Percentiles rank a stretch among this genome's conserved stretches.
Evolutionary conservation across 768 basidiomycete species (phyloP).

Genomic region (Rhodotorula paludigena): DNA sequence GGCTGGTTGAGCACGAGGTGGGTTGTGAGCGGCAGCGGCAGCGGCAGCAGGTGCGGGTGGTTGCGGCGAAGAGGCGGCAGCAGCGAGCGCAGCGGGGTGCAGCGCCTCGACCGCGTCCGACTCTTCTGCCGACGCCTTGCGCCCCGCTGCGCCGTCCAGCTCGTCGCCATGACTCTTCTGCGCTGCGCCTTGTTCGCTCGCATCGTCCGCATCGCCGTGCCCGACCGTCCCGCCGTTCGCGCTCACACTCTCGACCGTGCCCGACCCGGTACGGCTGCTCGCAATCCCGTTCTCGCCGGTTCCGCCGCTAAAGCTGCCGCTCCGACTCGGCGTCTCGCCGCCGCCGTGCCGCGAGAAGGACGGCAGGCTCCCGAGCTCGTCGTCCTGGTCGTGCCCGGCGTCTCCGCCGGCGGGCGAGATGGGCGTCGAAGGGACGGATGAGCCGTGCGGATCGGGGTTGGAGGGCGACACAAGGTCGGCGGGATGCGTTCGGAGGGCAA

Average conservation of each 20-base stretch:
- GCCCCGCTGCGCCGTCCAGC: neutral
- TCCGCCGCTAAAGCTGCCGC: neutral
- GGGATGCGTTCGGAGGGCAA: constrained; percentile 22
- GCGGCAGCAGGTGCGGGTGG: neutral
- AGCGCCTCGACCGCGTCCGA: constrained; percentile 8
- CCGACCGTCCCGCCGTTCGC: neutral
- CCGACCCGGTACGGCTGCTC: neutral
- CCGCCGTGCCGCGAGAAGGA: neutral
- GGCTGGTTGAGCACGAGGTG: neutral
- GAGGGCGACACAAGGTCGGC: constrained; percentile 27
- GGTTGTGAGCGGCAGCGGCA: neutral
- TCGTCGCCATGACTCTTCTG: neutral
- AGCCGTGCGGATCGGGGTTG: constrained; percentile 16
- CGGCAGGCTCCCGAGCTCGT: constrained; percentile 1
- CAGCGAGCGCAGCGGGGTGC: neutral
- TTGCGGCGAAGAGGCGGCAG: neutral
- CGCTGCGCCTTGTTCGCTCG: neutral
- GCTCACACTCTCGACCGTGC: neutral
- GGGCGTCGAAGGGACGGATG: constrained; percentile 13
- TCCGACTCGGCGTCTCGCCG: neutral
- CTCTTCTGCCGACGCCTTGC: neutral
- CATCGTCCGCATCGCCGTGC: neutral
- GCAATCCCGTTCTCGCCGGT: neutral
- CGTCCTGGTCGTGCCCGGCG: constrained; percentile 9
- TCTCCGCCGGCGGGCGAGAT: constrained; percentile 13